Percentiles rank a stretch among this genome's conserved stretches.
These are phyloP conservation scores for Pachyrhizus erosus DNA, from an alignment of 306 rosid species.

Conservation along the genomic window DNA sequence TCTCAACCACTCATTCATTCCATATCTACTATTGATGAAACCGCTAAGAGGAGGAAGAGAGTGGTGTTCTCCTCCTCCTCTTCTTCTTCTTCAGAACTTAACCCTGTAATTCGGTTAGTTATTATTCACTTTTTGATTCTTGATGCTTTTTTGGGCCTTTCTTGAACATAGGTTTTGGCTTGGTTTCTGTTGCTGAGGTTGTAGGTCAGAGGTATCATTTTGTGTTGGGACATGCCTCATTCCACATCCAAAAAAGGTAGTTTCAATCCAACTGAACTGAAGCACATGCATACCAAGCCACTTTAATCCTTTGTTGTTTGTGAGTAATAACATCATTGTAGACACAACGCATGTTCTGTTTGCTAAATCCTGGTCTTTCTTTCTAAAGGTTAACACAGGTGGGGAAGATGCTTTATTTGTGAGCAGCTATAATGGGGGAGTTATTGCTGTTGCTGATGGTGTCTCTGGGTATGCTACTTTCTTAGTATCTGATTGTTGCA, in stretches of 20 bases:
- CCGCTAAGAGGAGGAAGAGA: conserved; percentile 53
- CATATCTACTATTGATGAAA: conserved; percentile 49
- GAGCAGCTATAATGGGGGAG: conserved; percentile 76
- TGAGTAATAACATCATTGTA: background rate
- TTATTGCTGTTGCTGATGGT: conserved; percentile 94
- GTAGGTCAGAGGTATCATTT: conserved; percentile 74
- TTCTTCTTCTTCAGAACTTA: conserved; percentile 56
- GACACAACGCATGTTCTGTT: conserved; percentile 5
- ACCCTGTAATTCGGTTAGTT: conserved; percentile 64
- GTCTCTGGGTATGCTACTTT: conserved; percentile 83
- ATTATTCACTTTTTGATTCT: background rate
- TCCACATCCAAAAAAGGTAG: conserved; percentile 95
- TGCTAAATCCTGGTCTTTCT: conserved; percentile 45
- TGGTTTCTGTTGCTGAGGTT: conserved; percentile 33
- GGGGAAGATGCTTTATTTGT: conserved; percentile 97
- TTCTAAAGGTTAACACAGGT: conserved; percentile 74
- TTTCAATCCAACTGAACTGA: background rate
- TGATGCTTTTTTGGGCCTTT: background rate
- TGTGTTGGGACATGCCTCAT: conserved; percentile 80
- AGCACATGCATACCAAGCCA: background rate
- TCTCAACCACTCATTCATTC: conserved; percentile 55
- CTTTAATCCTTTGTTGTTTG: background rate
- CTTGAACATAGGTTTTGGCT: conserved; percentile 27
- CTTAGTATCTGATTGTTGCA: conserved; percentile 4
- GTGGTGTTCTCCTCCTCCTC: conserved; percentile 46